Percentiles rank a stretch among this genome's conserved stretches.
These are phyloP conservation scores for Suillus subaureus DNA, from an alignment of 768 basidiomycete species.

Conservation along the genomic window DNA sequence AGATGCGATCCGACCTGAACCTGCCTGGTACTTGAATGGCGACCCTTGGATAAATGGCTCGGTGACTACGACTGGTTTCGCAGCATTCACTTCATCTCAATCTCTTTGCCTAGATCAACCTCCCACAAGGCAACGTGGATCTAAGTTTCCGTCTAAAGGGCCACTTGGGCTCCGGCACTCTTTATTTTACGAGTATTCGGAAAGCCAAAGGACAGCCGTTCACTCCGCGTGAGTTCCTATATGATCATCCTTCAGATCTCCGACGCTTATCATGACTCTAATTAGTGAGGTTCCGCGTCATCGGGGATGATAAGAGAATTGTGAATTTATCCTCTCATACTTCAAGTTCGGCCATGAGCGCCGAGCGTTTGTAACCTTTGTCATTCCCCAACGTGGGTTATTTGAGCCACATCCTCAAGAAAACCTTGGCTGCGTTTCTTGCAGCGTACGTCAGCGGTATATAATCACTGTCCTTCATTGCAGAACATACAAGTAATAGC, in stretches of 20 bases:
- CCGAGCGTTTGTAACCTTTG: background rate
- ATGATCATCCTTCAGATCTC: background rate
- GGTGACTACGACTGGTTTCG: constrained; percentile 41
- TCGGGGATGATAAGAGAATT: constrained; percentile 60
- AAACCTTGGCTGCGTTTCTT: background rate
- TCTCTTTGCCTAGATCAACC: constrained; percentile 55
- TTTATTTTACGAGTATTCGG: constrained; percentile 84
- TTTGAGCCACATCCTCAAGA: background rate
- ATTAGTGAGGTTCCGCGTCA: constrained; percentile 67
- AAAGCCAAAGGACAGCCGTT: constrained; percentile 73
- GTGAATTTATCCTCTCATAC: constrained; percentile 34
- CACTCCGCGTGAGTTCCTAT: constrained; percentile 50
- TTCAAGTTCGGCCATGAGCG: background rate
- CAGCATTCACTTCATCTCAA: background rate
- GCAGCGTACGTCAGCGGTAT: too few species aligned
- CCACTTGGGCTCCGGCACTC: constrained; percentile 71
- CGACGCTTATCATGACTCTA: constrained; percentile 1
- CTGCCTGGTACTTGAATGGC: constrained; percentile 64
- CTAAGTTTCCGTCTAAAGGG: constrained; percentile 77
- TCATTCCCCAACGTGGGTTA: background rate
- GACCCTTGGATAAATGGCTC: constrained; percentile 71
- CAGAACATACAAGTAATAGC: background rate
- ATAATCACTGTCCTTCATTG: background rate
- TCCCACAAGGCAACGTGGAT: constrained; percentile 76
- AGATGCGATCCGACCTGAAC: constrained; percentile 47